Evolutionary conservation across 805 yeast genomes (phyloP).

Genomic region (Kodamaea laetipori): DNA sequence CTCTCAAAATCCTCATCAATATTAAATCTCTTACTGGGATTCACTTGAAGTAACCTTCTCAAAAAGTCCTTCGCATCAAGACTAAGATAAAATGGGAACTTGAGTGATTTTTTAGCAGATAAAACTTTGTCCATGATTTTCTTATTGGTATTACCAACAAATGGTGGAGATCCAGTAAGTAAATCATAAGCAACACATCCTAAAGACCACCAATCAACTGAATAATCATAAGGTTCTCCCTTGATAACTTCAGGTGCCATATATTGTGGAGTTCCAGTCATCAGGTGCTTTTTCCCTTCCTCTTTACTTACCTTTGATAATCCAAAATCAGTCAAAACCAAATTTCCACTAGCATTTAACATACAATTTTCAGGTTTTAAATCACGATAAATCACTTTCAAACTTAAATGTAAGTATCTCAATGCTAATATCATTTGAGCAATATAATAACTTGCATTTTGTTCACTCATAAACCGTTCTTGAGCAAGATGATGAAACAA

Average conservation of each 20-base stretch:
- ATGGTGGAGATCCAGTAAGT: slow-evolving; percentile 48
- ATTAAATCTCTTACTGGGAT: slow-evolving; percentile 39
- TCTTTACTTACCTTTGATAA: slow-evolving; percentile 39
- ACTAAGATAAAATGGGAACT: slow-evolving; percentile 43
- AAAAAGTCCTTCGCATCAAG: slow-evolving; percentile 46
- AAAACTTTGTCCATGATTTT: slow-evolving; percentile 42
- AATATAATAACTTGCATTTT: slow-evolving; percentile 42
- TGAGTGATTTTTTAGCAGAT: slow-evolving; percentile 31
- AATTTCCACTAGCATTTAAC: slow-evolving; percentile 42
- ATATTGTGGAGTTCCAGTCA: slow-evolving; percentile 49
- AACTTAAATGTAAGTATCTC: slow-evolving; percentile 37
- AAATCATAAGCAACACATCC: slow-evolving; percentile 48
- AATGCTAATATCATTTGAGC: slow-evolving; percentile 46
- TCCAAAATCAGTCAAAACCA: slow-evolving; percentile 49
- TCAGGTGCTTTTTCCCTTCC: slow-evolving; percentile 25
- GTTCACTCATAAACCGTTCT: slow-evolving; percentile 29
- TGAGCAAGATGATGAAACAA: slow-evolving; percentile 43
- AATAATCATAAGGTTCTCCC: slow-evolving; percentile 43
- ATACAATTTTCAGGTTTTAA: slow-evolving; percentile 49
- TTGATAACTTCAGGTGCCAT: slow-evolving; percentile 51
- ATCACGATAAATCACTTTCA: slow-evolving; percentile 46
- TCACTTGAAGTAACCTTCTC: slow-evolving; percentile 37
- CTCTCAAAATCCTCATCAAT: slow-evolving; percentile 39
- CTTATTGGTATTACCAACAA: slow-evolving; percentile 44
- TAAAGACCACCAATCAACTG: slow-evolving; percentile 51